phyloP scores from a whole-genome alignment of 148 eudicot genomes.

The Simmondsia chinensis region DNA sequence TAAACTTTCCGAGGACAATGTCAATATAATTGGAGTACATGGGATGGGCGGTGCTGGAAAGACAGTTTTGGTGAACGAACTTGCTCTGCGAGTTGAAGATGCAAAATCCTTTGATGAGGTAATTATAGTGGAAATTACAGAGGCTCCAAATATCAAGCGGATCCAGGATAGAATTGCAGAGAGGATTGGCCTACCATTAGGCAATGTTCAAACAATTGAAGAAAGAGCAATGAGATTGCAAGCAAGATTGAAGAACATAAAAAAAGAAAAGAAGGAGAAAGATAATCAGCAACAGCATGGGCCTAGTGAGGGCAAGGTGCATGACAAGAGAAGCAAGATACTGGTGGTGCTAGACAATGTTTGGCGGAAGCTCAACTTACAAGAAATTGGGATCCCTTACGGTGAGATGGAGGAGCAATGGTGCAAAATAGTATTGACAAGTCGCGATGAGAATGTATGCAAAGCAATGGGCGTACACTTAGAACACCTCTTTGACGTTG shows the following conservation, averaged over 20 bases:
- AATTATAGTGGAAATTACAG: slow-evolving; percentile 7
- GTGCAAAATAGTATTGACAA: slow-evolving; percentile 5
- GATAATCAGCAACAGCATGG: no score
- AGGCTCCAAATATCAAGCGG: not conserved
- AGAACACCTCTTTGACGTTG: not conserved
- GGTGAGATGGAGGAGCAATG: no score
- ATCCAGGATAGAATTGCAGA: slow-evolving; percentile 4
- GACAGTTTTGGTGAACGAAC: slow-evolving; percentile 2
- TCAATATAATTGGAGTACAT: no score
- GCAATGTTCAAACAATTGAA: not conserved
- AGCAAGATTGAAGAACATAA: not conserved
- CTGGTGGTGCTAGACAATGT: slow-evolving; percentile 3
- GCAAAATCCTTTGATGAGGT: not conserved
- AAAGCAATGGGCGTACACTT: not conserved
- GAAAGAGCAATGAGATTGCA: not conserved
- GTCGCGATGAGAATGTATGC: not conserved
- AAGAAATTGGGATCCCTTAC: not conserved
- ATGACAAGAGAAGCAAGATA: not conserved
- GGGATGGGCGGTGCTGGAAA: not conserved
- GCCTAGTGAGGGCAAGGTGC: not conserved
- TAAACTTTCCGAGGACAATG: no score
- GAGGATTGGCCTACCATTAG: not conserved
- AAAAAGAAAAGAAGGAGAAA: not conserved
- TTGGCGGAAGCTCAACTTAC: not conserved
- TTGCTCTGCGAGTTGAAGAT: not conserved